Percentiles rank a stretch among this genome's conserved stretches.
Evolutionary conservation across 2,329 filamentous ascomycete species (phyloP).

Genomic region (Talaromyces rugulosus): DNA sequence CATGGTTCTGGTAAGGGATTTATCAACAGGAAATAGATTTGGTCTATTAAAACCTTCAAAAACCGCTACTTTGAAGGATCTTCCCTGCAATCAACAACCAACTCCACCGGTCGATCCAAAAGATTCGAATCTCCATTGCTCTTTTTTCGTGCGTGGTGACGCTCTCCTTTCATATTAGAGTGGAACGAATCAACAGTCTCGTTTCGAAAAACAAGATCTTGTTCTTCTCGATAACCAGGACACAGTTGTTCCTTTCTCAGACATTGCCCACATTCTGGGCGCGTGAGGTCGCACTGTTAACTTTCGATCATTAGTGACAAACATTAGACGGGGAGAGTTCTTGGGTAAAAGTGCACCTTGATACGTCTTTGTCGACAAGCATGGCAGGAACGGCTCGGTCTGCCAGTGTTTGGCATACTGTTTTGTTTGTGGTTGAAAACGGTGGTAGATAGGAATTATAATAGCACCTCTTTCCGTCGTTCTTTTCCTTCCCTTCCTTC

Average conservation of each 20-base stretch:
- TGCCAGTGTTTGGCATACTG: background rate
- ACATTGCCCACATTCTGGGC: slow-evolving; percentile 4
- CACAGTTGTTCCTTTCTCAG: slow-evolving; percentile 1
- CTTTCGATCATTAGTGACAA: background rate
- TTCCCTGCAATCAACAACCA: background rate
- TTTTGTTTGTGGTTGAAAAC: background rate
- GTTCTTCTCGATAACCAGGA: slow-evolving; percentile 1
- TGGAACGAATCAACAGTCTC: slow-evolving; percentile 3
- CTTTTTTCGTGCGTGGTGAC: background rate
- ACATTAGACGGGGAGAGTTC: background rate
- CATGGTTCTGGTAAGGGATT: background rate
- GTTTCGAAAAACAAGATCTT: slow-evolving; percentile 1
- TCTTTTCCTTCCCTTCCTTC: background rate
- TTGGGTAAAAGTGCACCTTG: background rate
- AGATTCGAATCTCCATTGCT: background rate
- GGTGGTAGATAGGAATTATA: background rate
- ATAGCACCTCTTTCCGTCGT: background rate
- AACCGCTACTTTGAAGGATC: background rate
- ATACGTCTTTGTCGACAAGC: background rate
- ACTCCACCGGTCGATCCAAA: background rate
- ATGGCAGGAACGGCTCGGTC: background rate
- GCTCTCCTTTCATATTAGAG: background rate
- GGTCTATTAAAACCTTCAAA: background rate
- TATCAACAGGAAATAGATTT: background rate
- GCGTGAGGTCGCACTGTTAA: slow-evolving; percentile 2